Evolutionary conservation across 1,284 basidiomycete species (phyloP).

Genomic region (Sporisorium scitamineum): DNA sequence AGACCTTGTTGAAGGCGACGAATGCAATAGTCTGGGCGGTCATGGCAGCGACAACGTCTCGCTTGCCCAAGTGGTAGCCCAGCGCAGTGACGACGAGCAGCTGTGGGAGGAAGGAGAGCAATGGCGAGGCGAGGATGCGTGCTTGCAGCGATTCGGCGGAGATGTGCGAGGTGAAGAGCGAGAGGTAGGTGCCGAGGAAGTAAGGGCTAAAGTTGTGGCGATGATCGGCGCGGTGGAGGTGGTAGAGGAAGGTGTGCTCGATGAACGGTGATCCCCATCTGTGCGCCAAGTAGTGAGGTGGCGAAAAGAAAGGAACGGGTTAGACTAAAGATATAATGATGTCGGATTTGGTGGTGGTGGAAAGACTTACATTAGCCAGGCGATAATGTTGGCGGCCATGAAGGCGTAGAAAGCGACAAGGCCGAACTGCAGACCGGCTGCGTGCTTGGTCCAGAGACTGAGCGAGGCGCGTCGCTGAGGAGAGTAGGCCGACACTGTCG

Average conservation of each 20-base stretch:
- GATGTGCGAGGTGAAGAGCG: slow-evolving; percentile 25
- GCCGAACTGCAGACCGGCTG: slow-evolving; percentile 77
- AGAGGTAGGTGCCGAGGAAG: slow-evolving; percentile 91
- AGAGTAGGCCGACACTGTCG: slow-evolving; percentile 37
- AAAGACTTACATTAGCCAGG: slow-evolving; percentile 36
- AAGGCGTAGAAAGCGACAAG: slow-evolving; percentile 79
- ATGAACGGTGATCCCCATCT: slow-evolving; percentile 91
- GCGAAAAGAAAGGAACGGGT: slow-evolving; percentile 71
- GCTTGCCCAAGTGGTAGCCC: slow-evolving; percentile 76
- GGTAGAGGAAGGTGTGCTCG: slow-evolving; percentile 92
- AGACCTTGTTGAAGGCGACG: slow-evolving; percentile 97
- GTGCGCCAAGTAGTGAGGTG: not conserved
- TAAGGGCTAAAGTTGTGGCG: slow-evolving; percentile 98
- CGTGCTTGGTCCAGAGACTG: slow-evolving; percentile 33
- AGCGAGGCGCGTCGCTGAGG: slow-evolving; percentile 27
- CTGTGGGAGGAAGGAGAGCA: slow-evolving; percentile 75
- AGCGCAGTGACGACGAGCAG: slow-evolving; percentile 77
- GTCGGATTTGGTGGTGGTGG: not conserved
- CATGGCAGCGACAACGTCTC: slow-evolving; percentile 82
- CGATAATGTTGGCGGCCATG: slow-evolving; percentile 75
- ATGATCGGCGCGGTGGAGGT: slow-evolving; percentile 89
- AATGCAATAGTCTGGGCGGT: slow-evolving; percentile 91
- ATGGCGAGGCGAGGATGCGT: slow-evolving; percentile 41
- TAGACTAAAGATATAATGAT: not conserved
- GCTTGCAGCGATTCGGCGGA: slow-evolving; percentile 8